Base-by-base conservation (phyloP, 495 filamentous ascomycete species). In the Penicillium coffeae region DNA sequence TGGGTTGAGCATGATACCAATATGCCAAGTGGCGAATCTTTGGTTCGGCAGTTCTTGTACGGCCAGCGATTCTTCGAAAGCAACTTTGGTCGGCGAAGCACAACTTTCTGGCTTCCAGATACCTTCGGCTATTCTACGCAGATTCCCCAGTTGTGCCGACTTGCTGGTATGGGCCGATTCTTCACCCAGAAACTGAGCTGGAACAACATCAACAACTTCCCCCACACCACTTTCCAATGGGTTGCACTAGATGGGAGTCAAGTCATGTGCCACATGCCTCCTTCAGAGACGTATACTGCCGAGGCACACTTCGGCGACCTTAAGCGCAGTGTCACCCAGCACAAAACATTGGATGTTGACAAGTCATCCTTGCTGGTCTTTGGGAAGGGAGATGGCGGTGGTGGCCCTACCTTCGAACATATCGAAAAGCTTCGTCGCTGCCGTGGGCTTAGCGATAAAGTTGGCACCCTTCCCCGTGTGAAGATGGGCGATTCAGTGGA, bases 1-100 rank as follows among this genome's bases (percentile, higher is more conserved):
- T 98, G 93, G 93, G 93, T 98, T 14, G 93, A 98, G 58, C 93
- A 98, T 62, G 93, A 98, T 60, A 98, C 93, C 33, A 98, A 98
- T 65, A 75, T 98, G 76, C 93, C 93, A 0, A 89, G 89, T 53
- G 93, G 93, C 32, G 93, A 98, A 67, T 95, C 92, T 4, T 77
- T 98, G 18, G 84, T 92, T 42, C 82, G 93, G n/a, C 93, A 98
- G 60, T 98, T 98, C 59, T 60, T 97, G 25, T 95, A 94, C 52
- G 90, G 90, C 21, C 93, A 98, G 63, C 80, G 93, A 22, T 94
- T 90, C 68, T 98, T 94, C 56, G 86, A 98, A 63, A 90, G 88
- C 62, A 82, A 87, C 50, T 98, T 98, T 66, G 93, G 93, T 20
- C 81, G 89, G 59, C 83, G 93, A 48, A 88, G 84, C 60, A 81